phyloP scores from a whole-genome alignment of 2,329 filamentous ascomycete species.

The Purpureocillium takamizusanense region DNA sequence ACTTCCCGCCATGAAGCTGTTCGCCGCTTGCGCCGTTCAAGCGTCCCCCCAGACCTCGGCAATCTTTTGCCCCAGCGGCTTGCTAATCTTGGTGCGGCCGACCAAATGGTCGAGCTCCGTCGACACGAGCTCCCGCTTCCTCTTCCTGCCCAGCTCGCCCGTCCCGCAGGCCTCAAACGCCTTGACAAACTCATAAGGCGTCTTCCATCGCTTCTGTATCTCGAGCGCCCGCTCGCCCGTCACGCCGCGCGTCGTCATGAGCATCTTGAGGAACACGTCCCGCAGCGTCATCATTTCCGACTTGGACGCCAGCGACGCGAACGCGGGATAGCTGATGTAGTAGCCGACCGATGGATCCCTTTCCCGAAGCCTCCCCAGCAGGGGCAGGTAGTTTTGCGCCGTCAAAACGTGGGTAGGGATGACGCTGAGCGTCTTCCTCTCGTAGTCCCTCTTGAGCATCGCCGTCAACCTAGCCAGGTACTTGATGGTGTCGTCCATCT shows the following conservation, averaged over 20 bases:
- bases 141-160: slow-evolving; percentile 41
- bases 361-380: slow-evolving; percentile 49
- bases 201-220: slow-evolving; percentile 71
- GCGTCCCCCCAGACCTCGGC: slow-evolving; percentile 61
- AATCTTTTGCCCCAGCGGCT: slow-evolving; percentile 57
- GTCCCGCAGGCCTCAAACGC: slow-evolving; percentile 51
- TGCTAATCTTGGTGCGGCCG: slow-evolving; percentile 60
- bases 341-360: slow-evolving; percentile 41
- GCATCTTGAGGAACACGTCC: slow-evolving; percentile 74
- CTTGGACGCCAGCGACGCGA: slow-evolving; percentile 65
- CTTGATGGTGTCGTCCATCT: slow-evolving; percentile 68
- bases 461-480: slow-evolving; percentile 67
- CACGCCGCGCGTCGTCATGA: slow-evolving; percentile 70
- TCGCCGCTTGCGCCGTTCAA: slow-evolving; percentile 13
- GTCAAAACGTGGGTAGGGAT: slow-evolving; percentile 59
- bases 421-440: slow-evolving; percentile 45
- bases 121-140: slow-evolving; percentile 51
- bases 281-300: slow-evolving; percentile 64
- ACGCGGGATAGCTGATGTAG: slow-evolving; percentile 61
- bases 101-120: slow-evolving; percentile 47
- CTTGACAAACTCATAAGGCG: slow-evolving; percentile 61
- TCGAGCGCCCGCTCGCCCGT: slow-evolving; percentile 72
- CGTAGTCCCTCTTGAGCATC: slow-evolving; percentile 57
- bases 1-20: no score
- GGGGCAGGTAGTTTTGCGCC: slow-evolving; percentile 54